Evolutionary conservation across 805 yeast species (phyloP).

Genomic region (Sugiyamaella marilandica): DNA sequence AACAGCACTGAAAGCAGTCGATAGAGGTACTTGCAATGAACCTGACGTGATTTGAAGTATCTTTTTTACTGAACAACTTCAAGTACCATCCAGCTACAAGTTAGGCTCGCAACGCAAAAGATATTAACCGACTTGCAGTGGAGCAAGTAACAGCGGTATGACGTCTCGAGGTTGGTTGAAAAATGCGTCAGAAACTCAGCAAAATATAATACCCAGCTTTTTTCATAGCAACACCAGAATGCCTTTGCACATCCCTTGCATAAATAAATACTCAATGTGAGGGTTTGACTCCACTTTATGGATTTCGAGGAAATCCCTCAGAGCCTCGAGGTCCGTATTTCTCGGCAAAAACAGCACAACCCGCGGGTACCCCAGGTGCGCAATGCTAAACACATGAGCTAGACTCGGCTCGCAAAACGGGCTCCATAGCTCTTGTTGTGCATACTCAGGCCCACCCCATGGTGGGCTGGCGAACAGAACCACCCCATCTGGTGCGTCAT

Average conservation of each 20-base stretch:
- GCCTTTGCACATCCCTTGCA: slow-evolving; percentile 17
- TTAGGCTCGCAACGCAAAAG: too few relatives aligned
- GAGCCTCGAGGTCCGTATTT: slow-evolving; percentile 15
- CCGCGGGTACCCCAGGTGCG: not conserved
- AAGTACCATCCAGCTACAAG: too few relatives aligned
- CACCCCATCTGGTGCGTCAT: slow-evolving; percentile 35
- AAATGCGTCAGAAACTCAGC: too few relatives aligned
- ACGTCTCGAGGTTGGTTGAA: too few relatives aligned
- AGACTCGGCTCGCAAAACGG: slow-evolving; percentile 3
- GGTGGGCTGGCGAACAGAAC: slow-evolving; percentile 74
- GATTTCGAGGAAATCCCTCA: not conserved
- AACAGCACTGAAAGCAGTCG: too few relatives aligned
- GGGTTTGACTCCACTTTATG: not conserved
- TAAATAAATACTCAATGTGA: slow-evolving; percentile 17
- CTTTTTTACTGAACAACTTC: too few relatives aligned
- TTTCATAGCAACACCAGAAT: slow-evolving; percentile 13
- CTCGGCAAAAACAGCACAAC: slow-evolving; percentile 22
- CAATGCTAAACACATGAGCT: not conserved
- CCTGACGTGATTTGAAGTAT: too few relatives aligned
- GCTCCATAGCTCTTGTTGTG: slow-evolving; percentile 15
- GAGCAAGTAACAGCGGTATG: too few relatives aligned
- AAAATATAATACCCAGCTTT: too few relatives aligned
- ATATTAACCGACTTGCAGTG: too few relatives aligned
- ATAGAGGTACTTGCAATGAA: too few relatives aligned
- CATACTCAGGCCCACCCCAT: slow-evolving; percentile 78